Evolutionary conservation across 179 eudicot genomes (phyloP), one percentile per base, ranked within the genome.

Genomic region (Pouteria campechiana): DNA sequence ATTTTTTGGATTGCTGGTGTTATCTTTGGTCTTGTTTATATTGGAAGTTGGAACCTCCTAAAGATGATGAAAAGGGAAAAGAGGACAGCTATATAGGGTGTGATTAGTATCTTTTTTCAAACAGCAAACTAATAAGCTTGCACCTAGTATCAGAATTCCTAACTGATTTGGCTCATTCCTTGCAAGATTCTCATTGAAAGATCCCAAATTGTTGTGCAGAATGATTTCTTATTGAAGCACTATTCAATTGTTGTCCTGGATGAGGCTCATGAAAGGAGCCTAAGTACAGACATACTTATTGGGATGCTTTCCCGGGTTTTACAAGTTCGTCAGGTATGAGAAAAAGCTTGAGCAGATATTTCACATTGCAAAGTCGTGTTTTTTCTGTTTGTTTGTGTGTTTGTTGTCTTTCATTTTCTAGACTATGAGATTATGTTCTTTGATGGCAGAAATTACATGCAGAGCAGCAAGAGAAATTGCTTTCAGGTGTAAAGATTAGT

Each of bases 261-360:
- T 63, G 99, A 92, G 71, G 99, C 88, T 71, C 99, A 92, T 66
- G 94, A 87, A 57, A 79, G 99, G 68, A 92, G 89, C 69, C 64
- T 92, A 75, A 83, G 83, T 61, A 92, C 96, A 5, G 93, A 92
- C 61, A 80, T 87, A 53, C 99, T 92, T 44, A 78, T 83, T 37
- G 99, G 99, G 62, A 79, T 83, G 96, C 93, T 87, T 58, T 92
- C 99, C 37, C 92, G 96, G 36, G 64, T 75, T 46, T 64, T 78
- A 54, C 68, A 40, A 54, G 41, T 47, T 62, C 84, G 94, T 13
- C 77, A 74, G 77, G 90, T 87, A 50, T 49, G 37, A 17, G 22
- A n/a, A n/a, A n/a, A n/a, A n/a, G n/a, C n/a, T n/a, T n/a, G n/a
- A n/a, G n/a, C n/a, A n/a, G n/a, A n/a, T n/a, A n/a, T n/a, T n/a